Conservation (phyloP, 495 filamentous ascomycete species). For the Hyaloscypha hepaticicola region DNA sequence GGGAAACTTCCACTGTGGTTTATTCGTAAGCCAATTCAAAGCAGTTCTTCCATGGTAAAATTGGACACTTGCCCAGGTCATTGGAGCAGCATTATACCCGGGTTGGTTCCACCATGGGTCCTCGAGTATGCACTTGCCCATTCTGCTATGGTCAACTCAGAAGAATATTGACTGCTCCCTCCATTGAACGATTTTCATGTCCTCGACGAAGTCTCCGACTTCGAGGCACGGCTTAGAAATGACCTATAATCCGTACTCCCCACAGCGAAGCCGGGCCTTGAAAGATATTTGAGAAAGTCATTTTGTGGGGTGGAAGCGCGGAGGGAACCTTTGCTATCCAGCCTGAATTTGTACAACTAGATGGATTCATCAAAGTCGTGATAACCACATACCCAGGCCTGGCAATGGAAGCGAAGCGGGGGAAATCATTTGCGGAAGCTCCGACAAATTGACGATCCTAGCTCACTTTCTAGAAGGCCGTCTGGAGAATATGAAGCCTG, state of each 20-base stretch:
- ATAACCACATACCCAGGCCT: slow-evolving; percentile 17
- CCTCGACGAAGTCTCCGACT: slow-evolving; percentile 48
- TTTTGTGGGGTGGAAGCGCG: slow-evolving; percentile 17
- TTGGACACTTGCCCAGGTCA: slow-evolving; percentile 2
- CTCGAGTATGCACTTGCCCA: slow-evolving; percentile 17
- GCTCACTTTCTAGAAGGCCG: slow-evolving; percentile 3
- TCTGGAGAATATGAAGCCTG: slow-evolving; percentile 1
- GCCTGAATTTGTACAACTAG: slow-evolving; percentile 30
- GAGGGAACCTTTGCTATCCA: slow-evolving; percentile 39
- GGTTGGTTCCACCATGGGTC: slow-evolving; percentile 23
- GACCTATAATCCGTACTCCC: background rate
- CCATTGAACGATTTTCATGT: slow-evolving; percentile 46
- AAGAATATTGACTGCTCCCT: slow-evolving; percentile 54
- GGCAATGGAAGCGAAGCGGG: background rate
- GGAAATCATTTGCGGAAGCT: background rate
- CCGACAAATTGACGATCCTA: background rate
- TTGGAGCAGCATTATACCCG: slow-evolving; percentile 13
- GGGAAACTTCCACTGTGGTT: slow-evolving; percentile 16
- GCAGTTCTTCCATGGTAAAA: background rate
- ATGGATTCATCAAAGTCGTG: slow-evolving; percentile 17
- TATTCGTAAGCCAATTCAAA: slow-evolving; percentile 3
- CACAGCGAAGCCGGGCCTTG: background rate
- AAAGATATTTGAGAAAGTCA: slow-evolving; percentile 7
- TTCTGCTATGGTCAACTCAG: slow-evolving; percentile 41
- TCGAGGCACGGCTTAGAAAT: slow-evolving; percentile 47